phyloP scores from a whole-genome alignment of 1,284 basidiomycete genomes.

The Apiotrichum veenhuisii region DNA sequence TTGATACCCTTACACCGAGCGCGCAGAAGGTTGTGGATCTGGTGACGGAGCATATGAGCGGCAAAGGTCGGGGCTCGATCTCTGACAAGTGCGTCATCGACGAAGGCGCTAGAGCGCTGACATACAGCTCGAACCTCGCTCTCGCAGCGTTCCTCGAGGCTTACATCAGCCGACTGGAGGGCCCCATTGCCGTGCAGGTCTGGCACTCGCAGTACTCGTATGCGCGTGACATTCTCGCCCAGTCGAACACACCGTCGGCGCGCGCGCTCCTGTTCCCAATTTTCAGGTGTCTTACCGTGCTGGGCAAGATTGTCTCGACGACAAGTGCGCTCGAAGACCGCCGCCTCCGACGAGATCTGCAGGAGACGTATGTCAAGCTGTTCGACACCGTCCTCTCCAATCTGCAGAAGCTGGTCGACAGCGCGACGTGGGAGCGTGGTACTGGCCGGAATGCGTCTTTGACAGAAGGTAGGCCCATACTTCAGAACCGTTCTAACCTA shows the following conservation, averaged over 20 bases:
- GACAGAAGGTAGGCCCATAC: conserved; percentile 4
- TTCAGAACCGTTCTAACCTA: neutral
- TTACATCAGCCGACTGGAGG: conserved; percentile 80
- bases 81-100: conserved; percentile 56
- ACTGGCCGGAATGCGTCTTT: neutral
- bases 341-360: conserved; percentile 81
- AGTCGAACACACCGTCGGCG: conserved; percentile 57
- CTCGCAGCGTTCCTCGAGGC: conserved; percentile 68
- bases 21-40: conserved; percentile 86
- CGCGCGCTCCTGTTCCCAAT: conserved; percentile 65
- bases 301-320: conserved; percentile 75
- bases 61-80: conserved; percentile 55
- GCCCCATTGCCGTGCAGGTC: conserved; percentile 83
- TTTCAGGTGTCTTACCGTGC: conserved; percentile 72
- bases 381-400: conserved; percentile 72
- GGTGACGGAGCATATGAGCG: conserved; percentile 64
- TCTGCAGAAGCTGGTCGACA: conserved; percentile 65
- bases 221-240: conserved; percentile 68
- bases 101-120: conserved; percentile 56
- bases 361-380: conserved; percentile 82
- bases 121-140: conserved; percentile 49
- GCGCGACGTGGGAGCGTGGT: conserved; percentile 23
- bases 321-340: conserved; percentile 87
- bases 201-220: conserved; percentile 78
- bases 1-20: conserved; percentile 77